phyloP scores from a whole-genome alignment of 2,329 filamentous ascomycete species.

The Fusarium sarcochroum region DNA sequence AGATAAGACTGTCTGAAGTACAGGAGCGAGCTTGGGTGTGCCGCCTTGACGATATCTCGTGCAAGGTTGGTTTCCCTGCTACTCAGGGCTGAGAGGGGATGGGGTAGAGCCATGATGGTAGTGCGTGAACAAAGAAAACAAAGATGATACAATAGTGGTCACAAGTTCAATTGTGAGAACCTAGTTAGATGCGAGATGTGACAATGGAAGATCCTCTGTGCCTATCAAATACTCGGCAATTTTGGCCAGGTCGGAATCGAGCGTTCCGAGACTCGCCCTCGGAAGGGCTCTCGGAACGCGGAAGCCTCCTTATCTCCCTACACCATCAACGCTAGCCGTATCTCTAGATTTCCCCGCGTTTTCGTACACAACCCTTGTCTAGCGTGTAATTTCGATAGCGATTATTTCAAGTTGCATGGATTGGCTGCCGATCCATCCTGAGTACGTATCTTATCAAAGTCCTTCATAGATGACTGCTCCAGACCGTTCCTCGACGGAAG shows the following conservation, averaged over 20 bases:
- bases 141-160: background rate
- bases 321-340: background rate
- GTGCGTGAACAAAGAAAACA: background rate
- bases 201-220: background rate
- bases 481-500: background rate
- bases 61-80: constrained; percentile 53
- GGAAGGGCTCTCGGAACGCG: constrained; percentile 20
- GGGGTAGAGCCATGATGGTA: constrained; percentile 28
- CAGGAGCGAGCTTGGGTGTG: constrained; percentile 49
- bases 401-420: background rate
- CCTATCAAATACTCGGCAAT: constrained; percentile 11
- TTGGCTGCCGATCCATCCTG: background rate
- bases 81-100: constrained; percentile 52
- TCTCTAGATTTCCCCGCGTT: constrained; percentile 10
- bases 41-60: constrained; percentile 51
- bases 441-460: background rate
- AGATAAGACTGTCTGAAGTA: constrained; percentile 67
- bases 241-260: background rate
- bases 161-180: background rate
- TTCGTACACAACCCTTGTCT: constrained; percentile 24
- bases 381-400: background rate
- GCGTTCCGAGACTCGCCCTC: constrained; percentile 6
- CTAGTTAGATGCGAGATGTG: too few relatives aligned
- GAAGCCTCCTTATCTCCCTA: constrained; percentile 2
- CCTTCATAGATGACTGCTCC: background rate